Conservation (phyloP, 164 flowering plant genomes). For the Magnolia kwangsiensis region DNA sequence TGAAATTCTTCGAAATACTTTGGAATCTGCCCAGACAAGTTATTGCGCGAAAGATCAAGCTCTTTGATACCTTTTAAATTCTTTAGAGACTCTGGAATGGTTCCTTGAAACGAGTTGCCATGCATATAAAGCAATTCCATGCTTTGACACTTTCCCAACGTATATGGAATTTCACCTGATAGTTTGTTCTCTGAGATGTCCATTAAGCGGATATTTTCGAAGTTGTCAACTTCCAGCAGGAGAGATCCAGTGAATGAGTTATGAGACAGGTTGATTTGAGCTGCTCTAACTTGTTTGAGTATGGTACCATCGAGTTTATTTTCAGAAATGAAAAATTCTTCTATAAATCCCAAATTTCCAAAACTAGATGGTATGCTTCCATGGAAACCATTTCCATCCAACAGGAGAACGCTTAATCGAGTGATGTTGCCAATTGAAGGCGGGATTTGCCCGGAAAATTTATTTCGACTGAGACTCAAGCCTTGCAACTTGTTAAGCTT, state of each 20-base stretch:
- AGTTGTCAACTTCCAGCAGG: too few species aligned
- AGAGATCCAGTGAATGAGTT: neutral
- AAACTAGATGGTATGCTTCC: constrained; percentile 5
- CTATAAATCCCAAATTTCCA: constrained; percentile 10
- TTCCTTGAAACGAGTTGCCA: too few species aligned
- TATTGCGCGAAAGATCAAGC: neutral
- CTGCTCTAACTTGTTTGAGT: constrained; percentile 11
- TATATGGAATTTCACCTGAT: too few species aligned
- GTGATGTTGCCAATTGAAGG: neutral
- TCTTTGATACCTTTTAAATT: neutral
- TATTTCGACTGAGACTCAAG: neutral
- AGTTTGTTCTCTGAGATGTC: too few species aligned
- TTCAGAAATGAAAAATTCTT: neutral
- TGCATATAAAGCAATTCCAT: too few species aligned
- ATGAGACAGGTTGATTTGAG: neutral
- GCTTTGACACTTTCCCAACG: too few species aligned
- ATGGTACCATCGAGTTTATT: constrained; percentile 24
- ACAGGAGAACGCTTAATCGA: neutral
- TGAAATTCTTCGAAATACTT: neutral
- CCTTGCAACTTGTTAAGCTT: neutral
- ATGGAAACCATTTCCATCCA: neutral
- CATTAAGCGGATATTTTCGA: too few species aligned
- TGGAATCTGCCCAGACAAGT: neutral
- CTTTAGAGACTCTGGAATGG: too few species aligned
- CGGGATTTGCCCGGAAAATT: neutral